These are phyloP conservation scores for Aspergillus panamensis DNA, from an alignment of 495 filamentous ascomycete genomes.

Conservation along the genomic window DNA sequence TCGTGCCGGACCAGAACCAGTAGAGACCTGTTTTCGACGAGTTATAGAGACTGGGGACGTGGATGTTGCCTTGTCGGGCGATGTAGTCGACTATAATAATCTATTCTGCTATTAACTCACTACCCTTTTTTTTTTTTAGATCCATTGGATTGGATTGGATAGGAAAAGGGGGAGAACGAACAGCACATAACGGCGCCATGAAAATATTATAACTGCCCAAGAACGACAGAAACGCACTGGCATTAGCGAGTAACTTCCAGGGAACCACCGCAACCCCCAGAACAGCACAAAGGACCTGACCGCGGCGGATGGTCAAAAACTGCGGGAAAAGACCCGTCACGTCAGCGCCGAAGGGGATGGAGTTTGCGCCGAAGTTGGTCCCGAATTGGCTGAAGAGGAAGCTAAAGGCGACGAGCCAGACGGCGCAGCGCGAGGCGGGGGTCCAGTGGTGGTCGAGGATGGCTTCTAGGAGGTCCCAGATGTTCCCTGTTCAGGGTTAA, in stretches of 20 bases:
- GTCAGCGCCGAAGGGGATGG: slow-evolving; percentile 12
- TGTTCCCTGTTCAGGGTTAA: slow-evolving; percentile 7
- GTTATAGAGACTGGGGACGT: slow-evolving; percentile 9
- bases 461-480: slow-evolving; percentile 13
- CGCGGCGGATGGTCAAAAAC: slow-evolving; percentile 14
- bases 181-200: slow-evolving; percentile 15
- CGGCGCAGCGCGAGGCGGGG: background rate
- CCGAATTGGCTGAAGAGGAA: slow-evolving; percentile 12
- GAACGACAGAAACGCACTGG: slow-evolving; percentile 8
- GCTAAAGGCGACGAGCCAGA: slow-evolving; percentile 9
- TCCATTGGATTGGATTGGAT: background rate
- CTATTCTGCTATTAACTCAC: background rate
- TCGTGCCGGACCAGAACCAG: slow-evolving; percentile 13
- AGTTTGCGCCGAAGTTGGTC: slow-evolving; percentile 11
- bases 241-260: slow-evolving; percentile 13
- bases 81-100: slow-evolving; percentile 11
- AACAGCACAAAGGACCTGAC: slow-evolving; percentile 12
- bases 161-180: background rate
- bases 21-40: background rate
- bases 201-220: slow-evolving; percentile 17
- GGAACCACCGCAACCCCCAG: slow-evolving; percentile 8
- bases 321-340: slow-evolving; percentile 6
- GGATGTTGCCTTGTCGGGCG: slow-evolving; percentile 14
- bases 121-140: background rate
- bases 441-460: slow-evolving; percentile 14